Evolutionary conservation across 2,329 filamentous ascomycete genomes (phyloP), one percentile per base, ranked within the genome.

Genomic region (Anthostomella pinea): DNA sequence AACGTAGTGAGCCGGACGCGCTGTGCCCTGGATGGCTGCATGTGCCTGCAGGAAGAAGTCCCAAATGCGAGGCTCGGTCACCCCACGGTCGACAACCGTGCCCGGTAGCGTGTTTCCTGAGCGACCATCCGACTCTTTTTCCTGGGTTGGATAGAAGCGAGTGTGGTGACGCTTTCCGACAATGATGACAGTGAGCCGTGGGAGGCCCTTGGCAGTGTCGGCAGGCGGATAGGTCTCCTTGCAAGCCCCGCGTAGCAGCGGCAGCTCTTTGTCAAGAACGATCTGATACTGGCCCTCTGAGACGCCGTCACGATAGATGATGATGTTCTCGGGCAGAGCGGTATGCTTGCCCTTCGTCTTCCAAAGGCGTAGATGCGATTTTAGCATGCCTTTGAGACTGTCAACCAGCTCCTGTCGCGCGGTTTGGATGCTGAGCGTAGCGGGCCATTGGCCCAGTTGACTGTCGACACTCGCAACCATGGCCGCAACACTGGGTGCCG

Each of bases 121-220:
- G n/a, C 67, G 72, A 0, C 60, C 60, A 42, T 74, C 72, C 0
- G 70, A 69, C n/a, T n/a, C n/a, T 0, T 72, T 69, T 0, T 67
- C 67, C 4, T 44, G 36, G 17, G 10, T 79, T 0, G 81, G 77
- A 48, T 82, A 89, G 62, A 90, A 87, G 3, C 85, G 77, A 0
- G 83, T 87, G 52, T 89, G 79, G 48, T 90, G 85, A 3, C 85
- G 73, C 57, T 90, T 90, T 13, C 82, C 83, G 6, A 85, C 83
- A n/a, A 88, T 62, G 34, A 89, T 66, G 37, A 89, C 72, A 0
- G 80, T 75, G 3, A 88, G 65, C 10, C 71, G 74, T 0, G 83
- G 83, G 0, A 69, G 52, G 0, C 57, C 60, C 5, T 65, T 60
- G 33, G 73, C 70, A 7, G 71, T 75, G 0, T 62, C n/a, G 2